phyloP scores from a whole-genome alignment of 768 basidiomycete genomes.

The Terana coerulea region DNA sequence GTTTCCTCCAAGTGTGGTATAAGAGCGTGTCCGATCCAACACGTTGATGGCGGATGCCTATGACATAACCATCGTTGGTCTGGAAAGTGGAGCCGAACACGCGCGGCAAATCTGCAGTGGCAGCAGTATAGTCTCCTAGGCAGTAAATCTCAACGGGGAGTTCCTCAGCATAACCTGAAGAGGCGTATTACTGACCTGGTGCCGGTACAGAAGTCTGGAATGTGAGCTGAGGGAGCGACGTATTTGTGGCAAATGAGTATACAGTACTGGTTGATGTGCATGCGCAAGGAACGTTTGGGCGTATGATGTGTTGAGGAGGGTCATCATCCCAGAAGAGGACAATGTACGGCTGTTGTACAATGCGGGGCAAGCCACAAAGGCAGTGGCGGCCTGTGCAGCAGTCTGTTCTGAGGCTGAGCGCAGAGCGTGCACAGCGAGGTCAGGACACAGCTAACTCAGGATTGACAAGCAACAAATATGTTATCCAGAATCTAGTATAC shows the following conservation, averaged over 20 bases:
- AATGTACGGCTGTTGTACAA: slow-evolving; percentile 68
- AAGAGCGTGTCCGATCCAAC: no score
- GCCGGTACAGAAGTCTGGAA: slow-evolving; percentile 73
- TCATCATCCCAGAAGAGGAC: slow-evolving; percentile 47
- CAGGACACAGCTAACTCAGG: no score
- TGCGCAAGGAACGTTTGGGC: slow-evolving; percentile 66
- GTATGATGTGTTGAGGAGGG: slow-evolving; percentile 72
- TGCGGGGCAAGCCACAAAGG: slow-evolving; percentile 82
- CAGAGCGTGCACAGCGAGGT: no score
- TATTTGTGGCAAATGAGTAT: slow-evolving; percentile 72
- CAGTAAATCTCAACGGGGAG: slow-evolving; percentile 67
- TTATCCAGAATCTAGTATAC: no score
- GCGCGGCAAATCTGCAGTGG: no score
- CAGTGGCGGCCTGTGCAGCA: slow-evolving; percentile 78
- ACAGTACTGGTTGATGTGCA: slow-evolving; percentile 69
- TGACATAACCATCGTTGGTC: no score
- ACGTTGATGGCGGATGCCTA: no score
- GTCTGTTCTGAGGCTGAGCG: slow-evolving; percentile 85
- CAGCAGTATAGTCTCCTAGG: no score
- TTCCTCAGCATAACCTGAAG: slow-evolving; percentile 71
- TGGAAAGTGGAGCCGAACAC: no score
- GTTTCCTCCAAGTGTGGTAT: no score
- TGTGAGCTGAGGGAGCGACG: slow-evolving; percentile 51
- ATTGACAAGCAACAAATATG: no score
- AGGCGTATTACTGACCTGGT: slow-evolving; percentile 61